Conservation (phyloP, 176 grass and related monocot species). For the Secale cereale region DNA sequence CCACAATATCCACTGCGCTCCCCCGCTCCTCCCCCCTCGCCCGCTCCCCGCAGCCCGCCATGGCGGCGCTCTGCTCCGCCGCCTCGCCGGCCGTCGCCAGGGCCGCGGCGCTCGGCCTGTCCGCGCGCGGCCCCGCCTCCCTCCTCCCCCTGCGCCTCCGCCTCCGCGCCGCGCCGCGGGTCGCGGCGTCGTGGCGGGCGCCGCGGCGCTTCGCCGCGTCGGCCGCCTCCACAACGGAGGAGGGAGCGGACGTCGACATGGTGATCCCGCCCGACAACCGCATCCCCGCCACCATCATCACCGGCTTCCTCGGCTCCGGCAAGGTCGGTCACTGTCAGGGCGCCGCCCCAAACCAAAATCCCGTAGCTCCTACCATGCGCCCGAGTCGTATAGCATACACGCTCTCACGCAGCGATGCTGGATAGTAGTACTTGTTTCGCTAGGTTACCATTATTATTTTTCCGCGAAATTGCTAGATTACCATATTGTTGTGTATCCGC, state of each 20-base stretch:
- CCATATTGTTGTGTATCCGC: not conserved
- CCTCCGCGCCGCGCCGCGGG: slow-evolving; percentile 5
- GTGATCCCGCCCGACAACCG: slow-evolving; percentile 80
- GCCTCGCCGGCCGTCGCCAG: slow-evolving; percentile 30
- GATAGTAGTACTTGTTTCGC: too few species aligned
- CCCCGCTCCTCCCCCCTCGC: not conserved
- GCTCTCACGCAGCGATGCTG: not conserved
- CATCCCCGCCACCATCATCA: slow-evolving; percentile 95
- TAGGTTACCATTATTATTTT: not conserved
- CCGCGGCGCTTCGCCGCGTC: slow-evolving; percentile 54
- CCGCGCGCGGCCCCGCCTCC: slow-evolving; percentile 27
- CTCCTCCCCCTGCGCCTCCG: slow-evolving; percentile 34
- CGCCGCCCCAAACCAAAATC: not conserved
- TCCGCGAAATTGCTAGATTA: not conserved
- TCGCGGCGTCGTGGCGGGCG: slow-evolving; percentile 16
- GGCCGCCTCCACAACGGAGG: slow-evolving; percentile 44
- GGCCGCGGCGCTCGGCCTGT: slow-evolving; percentile 42
- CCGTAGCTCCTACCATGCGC: not conserved
- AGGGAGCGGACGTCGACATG: slow-evolving; percentile 24
- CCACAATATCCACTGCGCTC: slow-evolving; percentile 23
- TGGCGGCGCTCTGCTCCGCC: slow-evolving; percentile 55
- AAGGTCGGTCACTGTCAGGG: slow-evolving; percentile 48
- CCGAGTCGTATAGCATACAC: not conserved
- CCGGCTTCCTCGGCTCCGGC: slow-evolving; percentile 89
- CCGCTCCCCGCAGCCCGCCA: not conserved